Evolutionary conservation across 2,329 filamentous ascomycete genomes (phyloP), one percentile per base, ranked within the genome.

Genomic region (Fusarium abutilonis): DNA sequence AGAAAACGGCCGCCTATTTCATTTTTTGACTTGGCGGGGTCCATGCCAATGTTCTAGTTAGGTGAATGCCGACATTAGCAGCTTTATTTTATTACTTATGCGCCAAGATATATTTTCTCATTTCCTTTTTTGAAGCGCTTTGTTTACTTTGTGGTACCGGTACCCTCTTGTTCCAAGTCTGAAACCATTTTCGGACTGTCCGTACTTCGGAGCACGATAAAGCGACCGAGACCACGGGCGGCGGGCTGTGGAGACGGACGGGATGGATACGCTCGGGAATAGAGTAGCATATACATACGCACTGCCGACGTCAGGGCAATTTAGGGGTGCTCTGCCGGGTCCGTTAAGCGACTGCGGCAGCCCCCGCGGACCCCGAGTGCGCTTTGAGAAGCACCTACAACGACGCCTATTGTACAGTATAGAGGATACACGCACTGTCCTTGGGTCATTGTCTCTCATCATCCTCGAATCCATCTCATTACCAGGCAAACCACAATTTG

Each of bases 271-370:
- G 19, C 19, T 4, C 19, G 19, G 19, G 31, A 11, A 34, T 34
- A 26, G 23, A 26, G 6, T 26, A 26, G 6, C 4, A 8, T 26
- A 26, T 26, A 8, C 2, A 4, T 14, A 34, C 56, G 56, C 60
- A 67, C 55, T 64, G 64, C 64, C 64, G 64, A 67, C 64, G 64
- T 66, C 64, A 67, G 55, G 23, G 23, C 8, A 26, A 26, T 52
- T 41, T 45, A 71, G 50, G 63, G 58, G 51, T 56, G 32, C 34
- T 48, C 48, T 60, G 34, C 56, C 57, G 49, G 52, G 32, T 34
- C 29, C 32, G 38, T 17, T 36, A 60, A 40, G 56, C 34, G 21
- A 17, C 62, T 50, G 50, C 38, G 46, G 32, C 19, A 14, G 13
- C 7, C 21, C 11, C 13, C 19, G 19, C 21, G 19, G 38, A 40